Percentiles rank a stretch among this genome's conserved stretches.
Evolutionary conservation across 75 land plant genomes (phyloP).

Genomic region (Gnetum montanum): DNA sequence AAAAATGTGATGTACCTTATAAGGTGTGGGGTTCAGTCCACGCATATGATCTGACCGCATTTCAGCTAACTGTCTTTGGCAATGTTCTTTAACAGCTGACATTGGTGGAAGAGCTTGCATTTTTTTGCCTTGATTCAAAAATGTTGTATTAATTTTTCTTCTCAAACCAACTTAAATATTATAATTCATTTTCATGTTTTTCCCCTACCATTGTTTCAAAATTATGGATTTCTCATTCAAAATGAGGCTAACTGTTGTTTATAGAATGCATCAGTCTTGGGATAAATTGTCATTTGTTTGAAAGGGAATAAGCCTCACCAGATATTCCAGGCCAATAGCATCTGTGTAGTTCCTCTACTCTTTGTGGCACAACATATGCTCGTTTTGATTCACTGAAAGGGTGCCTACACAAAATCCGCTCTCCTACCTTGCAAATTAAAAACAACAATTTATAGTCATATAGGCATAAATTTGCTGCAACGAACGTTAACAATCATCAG

Average conservation of each 20-base stretch:
- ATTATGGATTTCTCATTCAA: no score
- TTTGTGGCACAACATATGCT: conserved; percentile 87
- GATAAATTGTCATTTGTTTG: neutral
- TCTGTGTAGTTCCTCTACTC: conserved; percentile 82
- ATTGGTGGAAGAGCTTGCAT: conserved; percentile 66
- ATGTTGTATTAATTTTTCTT: no score
- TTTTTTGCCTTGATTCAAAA: conserved; percentile 20
- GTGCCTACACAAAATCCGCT: conserved; percentile 84
- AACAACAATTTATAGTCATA: no score
- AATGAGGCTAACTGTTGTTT: no score
- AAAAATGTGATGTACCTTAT: conserved; percentile 51
- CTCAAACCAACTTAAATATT: no score
- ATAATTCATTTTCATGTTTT: no score
- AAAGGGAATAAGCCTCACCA: conserved; percentile 25
- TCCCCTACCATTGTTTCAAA: no score
- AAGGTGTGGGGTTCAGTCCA: conserved; percentile 92
- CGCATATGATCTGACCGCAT: conserved; percentile 97
- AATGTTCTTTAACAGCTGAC: conserved; percentile 40
- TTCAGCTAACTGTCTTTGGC: conserved; percentile 64
- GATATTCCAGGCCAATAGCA: conserved; percentile 86
- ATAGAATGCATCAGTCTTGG: no score
- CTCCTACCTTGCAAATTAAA: conserved; percentile 44
- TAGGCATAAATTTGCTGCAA: no score
- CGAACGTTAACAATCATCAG: no score
- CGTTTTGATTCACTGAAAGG: conserved; percentile 94